A percentile compares a stretch with the other conserved stretches of the same genome.
phyloP scores from a whole-genome alignment of 495 filamentous ascomycete species.

The Penicillium roqueforti region DNA sequence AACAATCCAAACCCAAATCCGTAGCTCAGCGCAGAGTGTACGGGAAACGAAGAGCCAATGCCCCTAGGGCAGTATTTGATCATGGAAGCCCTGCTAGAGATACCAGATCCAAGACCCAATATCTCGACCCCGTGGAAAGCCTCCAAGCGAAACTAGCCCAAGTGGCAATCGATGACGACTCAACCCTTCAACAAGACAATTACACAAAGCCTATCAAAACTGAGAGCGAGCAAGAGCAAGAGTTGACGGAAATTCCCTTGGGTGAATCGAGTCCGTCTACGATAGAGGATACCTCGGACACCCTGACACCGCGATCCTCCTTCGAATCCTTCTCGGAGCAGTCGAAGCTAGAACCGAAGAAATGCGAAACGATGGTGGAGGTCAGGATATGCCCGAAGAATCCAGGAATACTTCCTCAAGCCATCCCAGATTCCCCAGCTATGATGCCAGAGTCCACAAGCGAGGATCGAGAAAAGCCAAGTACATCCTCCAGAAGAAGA shows the following conservation, averaged over 20 bases:
- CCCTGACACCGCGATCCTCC: conserved; percentile 2
- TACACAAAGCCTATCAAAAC: background rate
- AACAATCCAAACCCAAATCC: conserved; percentile 20
- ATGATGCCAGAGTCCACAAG: background rate
- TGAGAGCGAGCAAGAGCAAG: background rate
- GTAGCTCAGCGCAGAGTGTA: conserved; percentile 37
- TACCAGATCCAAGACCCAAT: background rate
- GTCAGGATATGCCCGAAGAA: conserved; percentile 23
- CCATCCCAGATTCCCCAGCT: background rate
- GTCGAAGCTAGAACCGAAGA: background rate
- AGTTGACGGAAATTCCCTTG: background rate
- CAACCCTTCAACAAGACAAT: background rate
- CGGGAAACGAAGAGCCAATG: conserved; percentile 40
- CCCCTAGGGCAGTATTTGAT: conserved; percentile 41
- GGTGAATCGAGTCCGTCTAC: background rate
- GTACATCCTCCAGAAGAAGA: conserved; percentile 4
- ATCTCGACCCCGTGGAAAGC: conserved; percentile 23
- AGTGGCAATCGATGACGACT: conserved; percentile 28
- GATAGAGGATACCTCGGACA: background rate
- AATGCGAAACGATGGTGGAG: conserved; percentile 32
- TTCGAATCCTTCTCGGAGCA: background rate
- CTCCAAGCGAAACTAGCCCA: conserved; percentile 33
- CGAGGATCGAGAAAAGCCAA: background rate
- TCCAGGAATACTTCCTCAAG: background rate
- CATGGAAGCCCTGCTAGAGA: conserved; percentile 33